Evolutionary conservation across 139 green algal species (phyloP), one percentile per base, ranked within the genome.

Genomic region (Edaphochlamys debaryana): DNA sequence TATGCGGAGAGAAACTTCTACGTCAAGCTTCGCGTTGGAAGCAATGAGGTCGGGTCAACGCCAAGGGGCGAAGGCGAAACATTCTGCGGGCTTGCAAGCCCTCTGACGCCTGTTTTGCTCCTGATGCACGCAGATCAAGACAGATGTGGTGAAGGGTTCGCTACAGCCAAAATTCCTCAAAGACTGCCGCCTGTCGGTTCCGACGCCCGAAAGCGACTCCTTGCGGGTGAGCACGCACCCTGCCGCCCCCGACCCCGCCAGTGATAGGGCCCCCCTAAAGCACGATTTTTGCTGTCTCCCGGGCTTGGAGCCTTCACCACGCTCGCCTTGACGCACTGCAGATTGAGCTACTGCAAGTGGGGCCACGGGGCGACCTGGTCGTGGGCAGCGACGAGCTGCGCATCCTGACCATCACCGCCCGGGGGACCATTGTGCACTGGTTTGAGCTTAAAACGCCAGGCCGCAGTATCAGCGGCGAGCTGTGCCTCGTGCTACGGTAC

Each of bases 391-490:
- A 82, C 11, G 74, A 85, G 52, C 50, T 90, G 23, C 82, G 66
- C 32, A 38, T 90, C 13, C 41, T 80, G 0, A 79, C 56, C 67
- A 58, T 90, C 45, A 76, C 76, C 29, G 68, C 67, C 37, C 78
- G 85, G 41, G 82, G 82, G 72, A 90, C 87, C 8, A 79, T 90
- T 23, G 87, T 90, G 58, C 81, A 87, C 48, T 90, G 87, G 87
- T 77, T 90, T 36, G 58, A 82, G 45, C 82, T 90, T 0, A 73
- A 56, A 0, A 80, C 87, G 20, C 50, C 80, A 1, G 64, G 79
- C 37, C 40, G 71, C 40, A 69, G n/a, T 8, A 41, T 87, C 30
- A 82, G 58, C 29, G 87, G 78, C 25, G 69, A 87, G 78, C 87
- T 90, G 56, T 90, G 87, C 66, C 64, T 87, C 15, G 87, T 90